These are phyloP conservation scores for Ormosia semicastrata DNA, from an alignment of 306 rosid species.

Conservation along the genomic window DNA sequence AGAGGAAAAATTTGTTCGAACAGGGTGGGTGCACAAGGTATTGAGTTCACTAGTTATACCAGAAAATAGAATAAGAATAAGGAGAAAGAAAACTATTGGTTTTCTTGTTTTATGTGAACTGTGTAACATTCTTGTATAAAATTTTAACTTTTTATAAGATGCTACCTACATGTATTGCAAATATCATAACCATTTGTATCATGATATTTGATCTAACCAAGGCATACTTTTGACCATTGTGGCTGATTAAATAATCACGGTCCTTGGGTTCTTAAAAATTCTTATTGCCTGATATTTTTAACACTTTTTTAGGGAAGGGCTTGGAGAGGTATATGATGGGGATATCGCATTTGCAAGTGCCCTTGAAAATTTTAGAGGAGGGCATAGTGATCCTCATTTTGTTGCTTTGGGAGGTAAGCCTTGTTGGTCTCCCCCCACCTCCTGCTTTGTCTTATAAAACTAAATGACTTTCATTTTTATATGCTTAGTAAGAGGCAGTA, in stretches of 20 bases:
- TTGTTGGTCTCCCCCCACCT: background rate
- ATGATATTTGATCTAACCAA: constrained; percentile 15
- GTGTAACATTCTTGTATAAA: background rate
- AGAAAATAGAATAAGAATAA: background rate
- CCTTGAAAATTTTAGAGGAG: constrained; percentile 91
- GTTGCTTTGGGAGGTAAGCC: constrained; percentile 89
- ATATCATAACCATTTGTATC: background rate
- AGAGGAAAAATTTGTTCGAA: background rate
- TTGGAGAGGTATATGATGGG: constrained; percentile 85
- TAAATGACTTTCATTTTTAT: background rate
- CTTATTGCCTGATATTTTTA: constrained; percentile 4
- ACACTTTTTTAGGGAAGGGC: constrained; percentile 71
- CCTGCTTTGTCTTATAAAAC: background rate
- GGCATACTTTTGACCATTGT: background rate
- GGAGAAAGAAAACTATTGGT: background rate
- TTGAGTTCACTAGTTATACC: background rate
- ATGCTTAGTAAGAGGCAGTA: constrained; percentile 24
- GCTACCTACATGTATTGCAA: background rate
- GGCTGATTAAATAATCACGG: background rate
- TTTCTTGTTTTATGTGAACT: background rate
- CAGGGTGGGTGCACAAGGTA: constrained; percentile 5
- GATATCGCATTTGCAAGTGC: constrained; percentile 87
- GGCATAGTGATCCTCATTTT: constrained; percentile 85
- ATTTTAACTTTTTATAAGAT: background rate
- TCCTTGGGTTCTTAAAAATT: constrained; percentile 11